Percentiles rank a stretch among this genome's conserved stretches.
Conservation (phyloP, 345 rosid species). For the Pelargonium nanum region DNA sequence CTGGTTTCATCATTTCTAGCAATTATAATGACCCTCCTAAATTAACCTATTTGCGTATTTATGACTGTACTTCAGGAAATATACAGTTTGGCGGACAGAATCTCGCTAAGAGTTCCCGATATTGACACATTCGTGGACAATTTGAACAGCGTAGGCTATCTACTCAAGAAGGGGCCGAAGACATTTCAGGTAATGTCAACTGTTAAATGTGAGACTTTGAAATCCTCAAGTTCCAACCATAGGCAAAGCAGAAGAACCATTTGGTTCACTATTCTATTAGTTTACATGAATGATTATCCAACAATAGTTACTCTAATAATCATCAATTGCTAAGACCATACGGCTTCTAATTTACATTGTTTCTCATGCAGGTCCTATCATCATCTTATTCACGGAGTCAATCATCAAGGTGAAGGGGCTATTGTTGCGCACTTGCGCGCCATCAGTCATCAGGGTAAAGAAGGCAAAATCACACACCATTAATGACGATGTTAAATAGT, state of each 20-base stretch:
- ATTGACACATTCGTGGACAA: constrained; percentile 76
- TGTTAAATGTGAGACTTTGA: neutral
- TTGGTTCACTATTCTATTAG: neutral
- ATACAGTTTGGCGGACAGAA: constrained; percentile 85
- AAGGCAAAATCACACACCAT: no score
- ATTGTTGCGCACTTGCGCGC: no score
- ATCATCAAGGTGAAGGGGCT: constrained; percentile 52
- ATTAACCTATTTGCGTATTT: neutral
- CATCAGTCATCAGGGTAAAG: no score
- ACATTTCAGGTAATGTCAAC: constrained; percentile 61
- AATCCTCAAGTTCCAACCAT: neutral
- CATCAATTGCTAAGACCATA: neutral
- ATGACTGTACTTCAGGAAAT: constrained; percentile 52
- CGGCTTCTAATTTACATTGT: constrained; percentile 1
- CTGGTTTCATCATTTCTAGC: constrained; percentile 8
- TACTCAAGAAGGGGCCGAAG: constrained; percentile 87
- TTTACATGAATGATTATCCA: neutral
- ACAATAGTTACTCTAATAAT: neutral
- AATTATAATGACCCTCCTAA: constrained; percentile 2
- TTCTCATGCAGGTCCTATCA: constrained; percentile 54
- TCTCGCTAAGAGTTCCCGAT: constrained; percentile 80
- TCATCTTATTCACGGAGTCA: constrained; percentile 77
- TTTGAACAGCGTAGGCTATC: constrained; percentile 76
- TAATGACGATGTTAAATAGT: no score
- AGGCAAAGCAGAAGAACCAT: neutral